Evolutionary conservation across 116 monocot species (phyloP).

Genomic region (Papilionanthe hybrid): DNA sequence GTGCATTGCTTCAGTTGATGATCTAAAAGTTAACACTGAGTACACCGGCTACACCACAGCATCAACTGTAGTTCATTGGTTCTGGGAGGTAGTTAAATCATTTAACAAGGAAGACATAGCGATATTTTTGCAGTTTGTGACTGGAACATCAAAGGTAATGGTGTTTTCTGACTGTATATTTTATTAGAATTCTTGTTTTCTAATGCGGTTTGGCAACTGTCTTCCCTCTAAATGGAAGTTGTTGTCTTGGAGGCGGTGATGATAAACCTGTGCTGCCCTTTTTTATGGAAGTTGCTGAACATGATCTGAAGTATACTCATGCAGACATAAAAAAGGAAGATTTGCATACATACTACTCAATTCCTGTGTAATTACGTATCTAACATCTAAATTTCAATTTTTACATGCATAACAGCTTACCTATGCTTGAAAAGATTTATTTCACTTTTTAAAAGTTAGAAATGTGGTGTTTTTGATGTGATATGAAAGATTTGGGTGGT

Average conservation of each 20-base stretch:
- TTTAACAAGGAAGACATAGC: slow-evolving; percentile 67
- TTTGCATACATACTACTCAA: too few species aligned
- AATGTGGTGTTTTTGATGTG: too few species aligned
- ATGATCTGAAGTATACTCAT: too few species aligned
- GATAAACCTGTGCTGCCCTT: not conserved
- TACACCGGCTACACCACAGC: slow-evolving; percentile 53
- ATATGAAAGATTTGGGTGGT: too few species aligned
- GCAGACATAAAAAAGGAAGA: too few species aligned
- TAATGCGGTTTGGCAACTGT: not conserved
- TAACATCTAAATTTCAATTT: too few species aligned
- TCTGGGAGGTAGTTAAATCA: slow-evolving; percentile 58
- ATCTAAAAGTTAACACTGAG: slow-evolving; percentile 54
- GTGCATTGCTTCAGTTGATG: slow-evolving; percentile 30
- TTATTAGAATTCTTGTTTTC: not conserved
- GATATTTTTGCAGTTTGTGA: slow-evolving; percentile 52
- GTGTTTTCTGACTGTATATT: not conserved
- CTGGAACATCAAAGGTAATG: slow-evolving; percentile 59
- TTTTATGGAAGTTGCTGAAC: not conserved
- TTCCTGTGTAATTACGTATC: too few species aligned
- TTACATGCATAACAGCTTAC: too few species aligned
- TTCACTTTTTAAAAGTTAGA: too few species aligned
- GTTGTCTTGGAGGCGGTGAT: not conserved
- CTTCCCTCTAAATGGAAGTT: not conserved
- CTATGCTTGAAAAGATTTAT: too few species aligned
- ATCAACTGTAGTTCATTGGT: slow-evolving; percentile 49